phyloP scores from a whole-genome alignment of 352 stramenopile genomes.

The Pythium folliculosum region DNA sequence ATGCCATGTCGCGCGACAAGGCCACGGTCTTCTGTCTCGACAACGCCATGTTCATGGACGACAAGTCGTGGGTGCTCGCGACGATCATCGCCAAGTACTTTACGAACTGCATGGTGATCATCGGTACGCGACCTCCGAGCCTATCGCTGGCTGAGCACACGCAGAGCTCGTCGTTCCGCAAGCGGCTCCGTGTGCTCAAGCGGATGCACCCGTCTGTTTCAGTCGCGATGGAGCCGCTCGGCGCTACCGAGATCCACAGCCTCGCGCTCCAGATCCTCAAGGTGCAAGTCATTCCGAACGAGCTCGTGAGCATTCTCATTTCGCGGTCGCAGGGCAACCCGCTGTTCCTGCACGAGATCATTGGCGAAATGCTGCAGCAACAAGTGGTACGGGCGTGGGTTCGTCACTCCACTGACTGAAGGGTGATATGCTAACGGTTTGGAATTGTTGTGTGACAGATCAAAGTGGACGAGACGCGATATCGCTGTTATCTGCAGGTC shows the following conservation, averaged over 20 bases:
- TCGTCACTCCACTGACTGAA: too few species aligned
- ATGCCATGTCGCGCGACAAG: conserved; percentile 73
- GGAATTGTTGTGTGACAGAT: conserved; percentile 44
- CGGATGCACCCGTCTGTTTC: conserved; percentile 54
- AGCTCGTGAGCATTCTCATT: conserved; percentile 68
- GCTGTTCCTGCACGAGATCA: conserved; percentile 84
- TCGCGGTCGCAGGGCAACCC: conserved; percentile 82
- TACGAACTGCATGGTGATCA: conserved; percentile 79
- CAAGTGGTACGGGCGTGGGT: conserved; percentile 47
- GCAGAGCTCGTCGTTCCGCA: conserved; percentile 74
- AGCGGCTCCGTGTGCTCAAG: conserved; percentile 76
- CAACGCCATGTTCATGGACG: conserved; percentile 88
- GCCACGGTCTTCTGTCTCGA: conserved; percentile 80
- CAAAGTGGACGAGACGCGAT: conserved; percentile 56
- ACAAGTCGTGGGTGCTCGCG: conserved; percentile 82
- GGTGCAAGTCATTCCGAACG: conserved; percentile 53
- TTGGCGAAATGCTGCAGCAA: conserved; percentile 77
- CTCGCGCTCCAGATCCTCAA: conserved; percentile 69
- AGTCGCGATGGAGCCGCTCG: conserved; percentile 55
- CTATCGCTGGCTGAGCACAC: conserved; percentile 67
- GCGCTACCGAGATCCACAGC: conserved; percentile 52
- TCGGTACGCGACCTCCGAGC: conserved; percentile 71
- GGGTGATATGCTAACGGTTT: too few species aligned
- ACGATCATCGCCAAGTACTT: conserved; percentile 86
- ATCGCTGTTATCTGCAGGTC: conserved; percentile 67